phyloP scores from a whole-genome alignment of 257 asterid genomes.

The Orobanche coerulescens region DNA sequence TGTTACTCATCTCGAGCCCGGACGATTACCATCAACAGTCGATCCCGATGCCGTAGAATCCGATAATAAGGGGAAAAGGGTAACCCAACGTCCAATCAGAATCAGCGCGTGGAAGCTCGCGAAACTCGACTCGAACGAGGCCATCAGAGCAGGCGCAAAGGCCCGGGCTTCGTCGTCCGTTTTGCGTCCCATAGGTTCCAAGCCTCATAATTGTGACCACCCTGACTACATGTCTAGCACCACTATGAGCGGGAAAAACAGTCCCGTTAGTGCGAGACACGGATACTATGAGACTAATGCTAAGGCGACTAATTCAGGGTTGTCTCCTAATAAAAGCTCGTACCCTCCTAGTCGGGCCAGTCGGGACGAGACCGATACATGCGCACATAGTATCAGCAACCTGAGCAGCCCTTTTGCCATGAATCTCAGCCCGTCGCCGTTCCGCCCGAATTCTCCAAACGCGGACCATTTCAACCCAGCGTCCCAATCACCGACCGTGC shows the following conservation, averaged over 20 bases:
- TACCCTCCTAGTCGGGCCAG: slow-evolving; percentile 76
- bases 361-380: slow-evolving; percentile 70
- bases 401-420: slow-evolving; percentile 73
- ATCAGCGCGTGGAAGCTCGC: slow-evolving; percentile 98
- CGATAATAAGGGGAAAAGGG: slow-evolving; percentile 56
- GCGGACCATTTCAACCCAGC: slow-evolving; percentile 63
- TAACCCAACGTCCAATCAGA: slow-evolving; percentile 60
- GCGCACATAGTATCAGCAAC: slow-evolving; percentile 61
- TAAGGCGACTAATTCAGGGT: slow-evolving; percentile 51
- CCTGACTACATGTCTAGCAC: slow-evolving; percentile 53
- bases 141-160: slow-evolving; percentile 83
- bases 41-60: slow-evolving; percentile 66
- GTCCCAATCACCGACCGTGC: slow-evolving; percentile 44
- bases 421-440: slow-evolving; percentile 47
- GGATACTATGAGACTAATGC: slow-evolving; percentile 46
- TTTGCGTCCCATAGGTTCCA: slow-evolving; percentile 60
- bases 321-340: slow-evolving; percentile 61
- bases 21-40: slow-evolving; percentile 82
- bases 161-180: slow-evolving; percentile 95
- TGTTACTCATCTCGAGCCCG: slow-evolving; percentile 83
- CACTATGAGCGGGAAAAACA: slow-evolving; percentile 62
- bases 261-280: slow-evolving; percentile 59
- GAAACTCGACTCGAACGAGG: slow-evolving; percentile 73
- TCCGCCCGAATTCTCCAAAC: slow-evolving; percentile 35
- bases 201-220: slow-evolving; percentile 41